phyloP scores from a whole-genome alignment of 257 asterid species.

The Eustoma russellianum region DNA sequence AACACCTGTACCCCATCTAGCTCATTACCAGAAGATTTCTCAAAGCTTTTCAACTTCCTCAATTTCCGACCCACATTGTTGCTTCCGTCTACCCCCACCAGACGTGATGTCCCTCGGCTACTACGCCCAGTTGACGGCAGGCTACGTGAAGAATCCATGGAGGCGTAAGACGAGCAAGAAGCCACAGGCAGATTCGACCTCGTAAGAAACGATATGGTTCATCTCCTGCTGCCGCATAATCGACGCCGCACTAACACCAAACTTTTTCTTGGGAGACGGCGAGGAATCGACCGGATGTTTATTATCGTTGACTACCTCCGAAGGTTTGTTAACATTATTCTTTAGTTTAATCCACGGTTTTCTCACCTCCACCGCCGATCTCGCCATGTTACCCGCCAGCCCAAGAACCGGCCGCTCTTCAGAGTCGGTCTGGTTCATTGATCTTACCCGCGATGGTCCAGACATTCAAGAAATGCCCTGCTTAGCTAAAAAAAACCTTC shows the following conservation, averaged over 20 bases:
- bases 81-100: constrained; percentile 31
- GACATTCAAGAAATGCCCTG: constrained; percentile 37
- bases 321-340: constrained; percentile 24
- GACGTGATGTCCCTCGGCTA: constrained; percentile 33
- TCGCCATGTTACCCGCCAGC: constrained; percentile 67
- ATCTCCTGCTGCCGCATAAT: no score
- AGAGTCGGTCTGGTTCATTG: constrained; percentile 40
- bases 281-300: constrained; percentile 25
- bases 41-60: constrained; percentile 29
- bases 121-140: constrained; percentile 80
- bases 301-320: constrained; percentile 33
- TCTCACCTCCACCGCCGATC: constrained; percentile 51
- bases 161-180: constrained; percentile 91
- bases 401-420: constrained; percentile 67
- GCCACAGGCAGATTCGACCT: constrained; percentile 45
- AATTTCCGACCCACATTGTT: constrained; percentile 32
- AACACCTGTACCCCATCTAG: constrained; percentile 27
- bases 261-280: constrained; percentile 42
- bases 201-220: no score
- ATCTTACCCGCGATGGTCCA: constrained; percentile 56
- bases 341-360: constrained; percentile 42
- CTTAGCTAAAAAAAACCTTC: neutral
- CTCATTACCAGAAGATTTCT: constrained; percentile 32
- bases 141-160: constrained; percentile 81
- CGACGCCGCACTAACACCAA: no score